These are phyloP conservation scores for Pleurotus citrinopileatus DNA, from an alignment of 768 basidiomycete species.

Conservation along the genomic window DNA sequence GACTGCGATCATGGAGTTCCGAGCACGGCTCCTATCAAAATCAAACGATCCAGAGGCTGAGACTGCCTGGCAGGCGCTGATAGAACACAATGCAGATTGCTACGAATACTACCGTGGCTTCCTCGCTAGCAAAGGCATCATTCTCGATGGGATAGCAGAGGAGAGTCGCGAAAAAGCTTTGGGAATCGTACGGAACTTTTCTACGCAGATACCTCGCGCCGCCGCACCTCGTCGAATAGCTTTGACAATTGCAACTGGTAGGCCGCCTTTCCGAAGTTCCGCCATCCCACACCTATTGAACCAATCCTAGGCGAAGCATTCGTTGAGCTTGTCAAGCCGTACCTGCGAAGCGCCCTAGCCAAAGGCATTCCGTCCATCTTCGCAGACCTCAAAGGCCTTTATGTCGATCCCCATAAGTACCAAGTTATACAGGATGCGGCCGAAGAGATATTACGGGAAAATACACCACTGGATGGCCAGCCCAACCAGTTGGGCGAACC, in stretches of 20 bases:
- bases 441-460: constrained; percentile 40
- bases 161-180: constrained; percentile 53
- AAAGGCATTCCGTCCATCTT: constrained; percentile 95
- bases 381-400: constrained; percentile 86
- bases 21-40: constrained; percentile 79
- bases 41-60: constrained; percentile 68
- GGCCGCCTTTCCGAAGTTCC: not conserved
- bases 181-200: constrained; percentile 55
- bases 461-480: not conserved
- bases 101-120: constrained; percentile 78
- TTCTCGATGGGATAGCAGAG: constrained; percentile 49
- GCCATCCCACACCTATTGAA: not conserved
- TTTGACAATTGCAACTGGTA: constrained; percentile 57
- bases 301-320: constrained; percentile 51
- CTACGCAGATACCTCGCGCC: constrained; percentile 62
- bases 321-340: constrained; percentile 55
- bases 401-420: constrained; percentile 62
- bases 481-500: constrained; percentile 46
- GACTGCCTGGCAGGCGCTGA: constrained; percentile 74
- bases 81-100: constrained; percentile 85
- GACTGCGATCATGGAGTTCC: constrained; percentile 59
- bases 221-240: constrained; percentile 71
- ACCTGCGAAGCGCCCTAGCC: constrained; percentile 65
- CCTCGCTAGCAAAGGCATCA: constrained; percentile 61
- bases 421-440: constrained; percentile 66